phyloP scores from a whole-genome alignment of 225 moss, liverwort and hornwort species.

The Neckera pumila region DNA sequence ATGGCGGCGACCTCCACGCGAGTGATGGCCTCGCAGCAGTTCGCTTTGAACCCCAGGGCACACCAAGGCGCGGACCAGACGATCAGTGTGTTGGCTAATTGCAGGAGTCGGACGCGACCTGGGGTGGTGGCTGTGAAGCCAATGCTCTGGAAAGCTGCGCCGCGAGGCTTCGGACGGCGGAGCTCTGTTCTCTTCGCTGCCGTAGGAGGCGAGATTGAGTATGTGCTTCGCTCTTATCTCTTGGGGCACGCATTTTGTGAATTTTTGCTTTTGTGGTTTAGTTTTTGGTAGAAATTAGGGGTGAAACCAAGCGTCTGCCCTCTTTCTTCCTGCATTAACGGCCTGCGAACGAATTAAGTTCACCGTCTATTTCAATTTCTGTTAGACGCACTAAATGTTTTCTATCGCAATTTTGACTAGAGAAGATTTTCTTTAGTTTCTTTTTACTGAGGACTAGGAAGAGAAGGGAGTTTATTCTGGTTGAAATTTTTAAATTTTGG shows the following conservation, averaged over 20 bases:
- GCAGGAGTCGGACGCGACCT: background rate
- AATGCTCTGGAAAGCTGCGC: background rate
- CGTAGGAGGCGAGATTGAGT: slow-evolving; percentile 17
- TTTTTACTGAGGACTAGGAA: background rate
- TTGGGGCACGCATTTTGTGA: background rate
- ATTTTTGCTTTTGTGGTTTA: background rate
- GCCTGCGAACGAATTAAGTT: background rate
- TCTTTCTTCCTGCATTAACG: background rate
- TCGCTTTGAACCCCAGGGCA: background rate
- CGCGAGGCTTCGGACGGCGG: background rate
- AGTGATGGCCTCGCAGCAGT: slow-evolving; percentile 4
- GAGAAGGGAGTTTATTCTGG: background rate
- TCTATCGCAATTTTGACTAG: background rate
- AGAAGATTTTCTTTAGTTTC: no score
- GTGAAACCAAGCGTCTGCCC: background rate
- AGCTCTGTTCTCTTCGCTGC: slow-evolving; percentile 1
- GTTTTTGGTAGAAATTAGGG: background rate
- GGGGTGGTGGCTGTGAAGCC: background rate
- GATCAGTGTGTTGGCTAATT: background rate
- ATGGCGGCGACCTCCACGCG: slow-evolving; percentile 15
- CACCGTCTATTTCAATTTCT: background rate
- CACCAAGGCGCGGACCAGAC: background rate
- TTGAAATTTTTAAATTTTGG: background rate
- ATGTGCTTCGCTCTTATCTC: background rate
- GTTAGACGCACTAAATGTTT: background rate